A percentile compares a stretch with the other conserved stretches of the same genome.
phyloP scores from a whole-genome alignment of 345 rosid genomes.

The Murraya paniculata region DNA sequence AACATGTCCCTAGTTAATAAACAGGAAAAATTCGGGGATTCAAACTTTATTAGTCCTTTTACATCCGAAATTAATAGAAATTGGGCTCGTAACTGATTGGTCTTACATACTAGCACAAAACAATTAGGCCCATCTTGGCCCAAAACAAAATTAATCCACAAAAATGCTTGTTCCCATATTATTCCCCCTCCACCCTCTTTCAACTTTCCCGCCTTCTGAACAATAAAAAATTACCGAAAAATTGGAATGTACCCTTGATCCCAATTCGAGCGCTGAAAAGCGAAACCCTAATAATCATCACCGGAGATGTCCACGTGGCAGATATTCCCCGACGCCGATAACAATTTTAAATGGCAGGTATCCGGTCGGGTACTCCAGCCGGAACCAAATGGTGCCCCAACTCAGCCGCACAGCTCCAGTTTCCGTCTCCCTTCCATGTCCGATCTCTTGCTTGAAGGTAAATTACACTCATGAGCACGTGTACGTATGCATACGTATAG shows the following conservation, averaged over 20 bases:
- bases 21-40: not conserved
- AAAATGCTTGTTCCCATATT: not conserved
- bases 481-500: not conserved
- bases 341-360: slow-evolving; percentile 57
- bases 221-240: not conserved
- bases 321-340: slow-evolving; percentile 46
- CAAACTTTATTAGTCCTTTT: no score
- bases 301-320: slow-evolving; percentile 76
- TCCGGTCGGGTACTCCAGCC: slow-evolving; percentile 32
- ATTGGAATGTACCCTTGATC: not conserved
- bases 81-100: not conserved
- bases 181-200: not conserved
- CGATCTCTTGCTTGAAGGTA: slow-evolving; percentile 70
- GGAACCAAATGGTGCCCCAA: slow-evolving; percentile 21
- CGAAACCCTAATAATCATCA: slow-evolving; percentile 1
- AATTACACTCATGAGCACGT: not conserved
- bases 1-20: not conserved
- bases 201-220: slow-evolving; percentile 25
- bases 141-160: not conserved
- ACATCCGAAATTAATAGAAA: no score
- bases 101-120: no score
- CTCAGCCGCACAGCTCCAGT: slow-evolving; percentile 14
- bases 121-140: not conserved
- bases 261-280: not conserved
- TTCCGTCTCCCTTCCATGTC: slow-evolving; percentile 57